Percentiles rank a stretch among this genome's conserved stretches.
Evolutionary conservation across 192 early-diverging fungal genomes (phyloP).

Genomic region (Hyaloraphidium curvatum): DNA sequence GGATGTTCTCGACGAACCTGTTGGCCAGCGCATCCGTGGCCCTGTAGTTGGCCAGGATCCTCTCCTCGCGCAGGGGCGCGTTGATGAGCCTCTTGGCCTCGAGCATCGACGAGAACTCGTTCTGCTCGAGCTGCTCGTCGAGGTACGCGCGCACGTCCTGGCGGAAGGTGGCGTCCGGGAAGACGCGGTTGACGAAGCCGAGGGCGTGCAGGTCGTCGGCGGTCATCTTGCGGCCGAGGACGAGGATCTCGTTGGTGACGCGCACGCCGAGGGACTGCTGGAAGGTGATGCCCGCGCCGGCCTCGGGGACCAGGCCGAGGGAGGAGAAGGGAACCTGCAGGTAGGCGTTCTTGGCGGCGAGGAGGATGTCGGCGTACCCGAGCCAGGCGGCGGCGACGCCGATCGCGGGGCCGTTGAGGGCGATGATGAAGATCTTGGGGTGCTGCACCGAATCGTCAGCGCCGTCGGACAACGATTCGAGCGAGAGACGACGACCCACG

Average conservation of each 20-base stretch:
- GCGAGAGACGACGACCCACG: too few relatives aligned
- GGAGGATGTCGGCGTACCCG: constrained; percentile 12
- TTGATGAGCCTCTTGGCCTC: neutral
- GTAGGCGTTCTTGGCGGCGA: constrained; percentile 11
- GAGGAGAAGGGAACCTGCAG: constrained; percentile 12
- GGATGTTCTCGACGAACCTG: constrained; percentile 1
- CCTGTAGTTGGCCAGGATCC: neutral
- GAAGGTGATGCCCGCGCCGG: neutral
- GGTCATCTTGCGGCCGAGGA: neutral
- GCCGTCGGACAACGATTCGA: too few relatives aligned
- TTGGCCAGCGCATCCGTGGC: neutral
- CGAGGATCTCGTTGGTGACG: constrained; percentile 1
- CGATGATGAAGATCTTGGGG: constrained; percentile 1
- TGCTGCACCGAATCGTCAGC: too few relatives aligned
- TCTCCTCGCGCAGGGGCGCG: neutral
- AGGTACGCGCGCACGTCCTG: neutral
- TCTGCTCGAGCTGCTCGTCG: neutral
- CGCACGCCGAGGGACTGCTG: neutral
- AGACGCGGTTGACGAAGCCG: neutral
- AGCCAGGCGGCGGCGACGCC: constrained; percentile 1
- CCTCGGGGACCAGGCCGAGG: constrained; percentile 14
- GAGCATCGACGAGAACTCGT: neutral
- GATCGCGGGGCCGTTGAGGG: neutral
- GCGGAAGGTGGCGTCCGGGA: neutral
- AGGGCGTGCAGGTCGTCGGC: neutral